A percentile compares a stretch with the other conserved stretches of the same genome.
Conservation (phyloP, 331 rosid species). For the Ulmus americana region DNA sequence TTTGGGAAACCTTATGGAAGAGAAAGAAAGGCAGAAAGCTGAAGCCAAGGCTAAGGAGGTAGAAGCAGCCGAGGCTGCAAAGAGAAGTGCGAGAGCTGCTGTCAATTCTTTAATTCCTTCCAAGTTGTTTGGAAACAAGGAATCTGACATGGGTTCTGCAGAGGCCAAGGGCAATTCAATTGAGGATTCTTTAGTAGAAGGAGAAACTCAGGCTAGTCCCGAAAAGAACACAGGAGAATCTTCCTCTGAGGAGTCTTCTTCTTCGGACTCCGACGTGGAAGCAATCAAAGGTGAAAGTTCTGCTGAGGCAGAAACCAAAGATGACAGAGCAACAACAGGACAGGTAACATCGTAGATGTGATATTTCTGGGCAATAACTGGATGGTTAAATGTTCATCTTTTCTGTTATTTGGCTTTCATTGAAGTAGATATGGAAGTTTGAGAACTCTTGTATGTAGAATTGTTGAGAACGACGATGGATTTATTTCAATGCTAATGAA, state of each 20-base stretch:
- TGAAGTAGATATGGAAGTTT: no score
- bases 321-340: conserved; percentile 29
- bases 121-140: conserved; percentile 63
- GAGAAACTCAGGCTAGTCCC: conserved; percentile 17
- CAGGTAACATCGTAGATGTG: conserved; percentile 33
- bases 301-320: conserved; percentile 20
- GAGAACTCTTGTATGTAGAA: no score
- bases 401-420: no score
- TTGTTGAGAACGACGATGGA: no score
- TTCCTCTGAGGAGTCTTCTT: conserved; percentile 7
- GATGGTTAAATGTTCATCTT: no score
- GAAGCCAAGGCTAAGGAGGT: conserved; percentile 84
- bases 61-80: conserved; percentile 86
- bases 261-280: conserved; percentile 33
- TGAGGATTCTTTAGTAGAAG: conserved; percentile 15
- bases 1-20: conserved; percentile 66
- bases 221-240: conserved; percentile 10
- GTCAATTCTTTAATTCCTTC: conserved; percentile 66
- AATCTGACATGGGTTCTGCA: conserved; percentile 37
- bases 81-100: conserved; percentile 66
- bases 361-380: conserved; percentile 7
- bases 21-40: conserved; percentile 77
- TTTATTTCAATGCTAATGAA: no score
- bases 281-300: conserved; percentile 22
- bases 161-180: conserved; percentile 22